Evolutionary conservation across 495 filamentous ascomycete genomes (phyloP).

Genomic region (Bacidia rubella): DNA sequence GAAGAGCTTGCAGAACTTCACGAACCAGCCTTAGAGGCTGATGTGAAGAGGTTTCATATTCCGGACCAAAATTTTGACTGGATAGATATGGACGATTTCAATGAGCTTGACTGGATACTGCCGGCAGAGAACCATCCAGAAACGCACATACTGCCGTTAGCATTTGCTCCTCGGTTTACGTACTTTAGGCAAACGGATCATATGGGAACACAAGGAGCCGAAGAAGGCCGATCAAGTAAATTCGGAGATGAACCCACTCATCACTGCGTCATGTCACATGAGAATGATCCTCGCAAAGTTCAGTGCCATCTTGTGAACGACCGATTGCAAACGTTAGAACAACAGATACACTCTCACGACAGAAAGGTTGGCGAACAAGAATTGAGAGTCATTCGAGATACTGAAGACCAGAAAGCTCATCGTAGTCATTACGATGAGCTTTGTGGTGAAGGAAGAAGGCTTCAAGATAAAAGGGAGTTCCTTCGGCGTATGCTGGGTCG

Average conservation of each 20-base stretch:
- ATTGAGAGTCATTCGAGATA: constrained; percentile 41
- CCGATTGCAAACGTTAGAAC: constrained; percentile 61
- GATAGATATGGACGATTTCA: constrained; percentile 99
- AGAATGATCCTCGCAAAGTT: constrained; percentile 82
- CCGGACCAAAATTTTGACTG: constrained; percentile 87
- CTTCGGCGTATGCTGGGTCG: constrained; percentile 59
- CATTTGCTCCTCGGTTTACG: constrained; percentile 83
- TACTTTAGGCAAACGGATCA: constrained; percentile 98
- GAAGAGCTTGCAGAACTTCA: constrained; percentile 46
- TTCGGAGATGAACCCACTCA: constrained; percentile 91
- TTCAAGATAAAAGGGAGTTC: constrained; percentile 64
- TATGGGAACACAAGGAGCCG: constrained; percentile 48
- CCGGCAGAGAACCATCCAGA: constrained; percentile 83
- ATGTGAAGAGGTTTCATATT: constrained; percentile 84
- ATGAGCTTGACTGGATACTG: constrained; percentile 91
- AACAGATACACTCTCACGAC: constrained; percentile 62
- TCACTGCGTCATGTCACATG: constrained; percentile 85
- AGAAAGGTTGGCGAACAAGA: constrained; percentile 52
- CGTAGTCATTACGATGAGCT: constrained; percentile 52
- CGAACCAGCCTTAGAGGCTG: constrained; percentile 37
- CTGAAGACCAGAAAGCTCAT: constrained; percentile 37
- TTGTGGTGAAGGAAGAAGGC: constrained; percentile 51
- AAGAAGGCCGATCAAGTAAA: constrained; percentile 59
- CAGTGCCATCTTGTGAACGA: constrained; percentile 74
- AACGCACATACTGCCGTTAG: constrained; percentile 83